Evolutionary conservation across 306 rosid species (phyloP).

Genomic region (Medicago ruthenica): DNA sequence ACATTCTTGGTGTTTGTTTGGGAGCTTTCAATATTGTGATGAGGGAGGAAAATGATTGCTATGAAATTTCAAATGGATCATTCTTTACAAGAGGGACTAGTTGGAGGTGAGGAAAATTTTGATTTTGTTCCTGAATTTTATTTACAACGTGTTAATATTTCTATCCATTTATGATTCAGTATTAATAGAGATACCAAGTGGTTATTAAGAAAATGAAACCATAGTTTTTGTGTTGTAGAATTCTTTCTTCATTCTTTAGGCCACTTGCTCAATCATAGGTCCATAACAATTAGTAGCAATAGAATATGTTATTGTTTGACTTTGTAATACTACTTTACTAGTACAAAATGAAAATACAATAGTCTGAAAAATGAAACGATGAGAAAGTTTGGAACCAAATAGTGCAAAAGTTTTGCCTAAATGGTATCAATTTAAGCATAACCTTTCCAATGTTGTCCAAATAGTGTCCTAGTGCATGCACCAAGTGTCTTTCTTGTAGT

Average conservation of each 20-base stretch:
- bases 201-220: background rate
- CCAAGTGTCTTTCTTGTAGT: constrained; percentile 38
- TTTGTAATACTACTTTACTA: constrained; percentile 30
- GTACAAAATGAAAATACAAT: background rate
- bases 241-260: background rate
- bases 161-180: background rate
- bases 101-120: constrained; percentile 46
- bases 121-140: background rate
- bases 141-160: constrained; percentile 16
- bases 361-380: constrained; percentile 37
- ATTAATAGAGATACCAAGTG: background rate
- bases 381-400: constrained; percentile 41
- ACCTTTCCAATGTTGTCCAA: constrained; percentile 46
- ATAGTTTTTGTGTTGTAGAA: background rate
- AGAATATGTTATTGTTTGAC: constrained; percentile 42
- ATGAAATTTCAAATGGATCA: constrained; percentile 28
- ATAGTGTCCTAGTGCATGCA: constrained; percentile 32
- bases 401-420: constrained; percentile 27
- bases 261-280: background rate
- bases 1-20: constrained; percentile 44
- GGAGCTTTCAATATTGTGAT: constrained; percentile 47
- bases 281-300: constrained; percentile 4
- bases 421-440: constrained; percentile 40
- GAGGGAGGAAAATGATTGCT: constrained; percentile 32
- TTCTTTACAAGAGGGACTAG: constrained; percentile 36